Evolutionary conservation across 2,329 filamentous ascomycete species (phyloP).

Genomic region (Colletotrichum somersetense): DNA sequence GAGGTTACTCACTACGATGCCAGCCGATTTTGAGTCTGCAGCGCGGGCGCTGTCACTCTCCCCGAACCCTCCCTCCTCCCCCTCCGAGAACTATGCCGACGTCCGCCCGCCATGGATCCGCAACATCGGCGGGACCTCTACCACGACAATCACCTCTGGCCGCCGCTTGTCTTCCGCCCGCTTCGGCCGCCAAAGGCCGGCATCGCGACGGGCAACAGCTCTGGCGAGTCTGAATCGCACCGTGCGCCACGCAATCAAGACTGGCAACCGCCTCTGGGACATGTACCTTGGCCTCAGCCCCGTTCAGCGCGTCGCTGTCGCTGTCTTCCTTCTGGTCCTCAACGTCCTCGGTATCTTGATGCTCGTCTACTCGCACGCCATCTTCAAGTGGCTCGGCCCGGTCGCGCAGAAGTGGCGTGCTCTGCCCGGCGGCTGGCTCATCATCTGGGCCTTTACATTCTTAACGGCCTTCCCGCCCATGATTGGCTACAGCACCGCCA

Average conservation of each 20-base stretch:
- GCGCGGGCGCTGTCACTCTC: constrained; percentile 63
- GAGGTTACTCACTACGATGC: constrained; percentile 54
- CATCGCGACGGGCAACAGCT: constrained; percentile 35
- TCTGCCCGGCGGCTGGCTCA: constrained; percentile 76
- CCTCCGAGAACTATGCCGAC: constrained; percentile 53
- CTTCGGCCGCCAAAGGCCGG: constrained; percentile 46
- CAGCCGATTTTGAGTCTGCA: constrained; percentile 63
- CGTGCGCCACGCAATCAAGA: constrained; percentile 56
- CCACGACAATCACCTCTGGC: constrained; percentile 5
- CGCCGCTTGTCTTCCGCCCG: constrained; percentile 60
- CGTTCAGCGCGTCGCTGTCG: constrained; percentile 71
- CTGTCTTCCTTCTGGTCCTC: constrained; percentile 62
- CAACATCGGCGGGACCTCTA: constrained; percentile 42
- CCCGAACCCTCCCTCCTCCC: constrained; percentile 50
- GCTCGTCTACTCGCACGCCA: constrained; percentile 81
- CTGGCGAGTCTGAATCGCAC: constrained; percentile 54
- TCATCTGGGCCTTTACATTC: constrained; percentile 83
- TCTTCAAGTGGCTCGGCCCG: constrained; percentile 82
- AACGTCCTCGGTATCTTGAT: constrained; percentile 74
- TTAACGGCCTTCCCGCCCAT: constrained; percentile 86
- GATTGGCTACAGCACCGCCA: constrained; percentile 85
- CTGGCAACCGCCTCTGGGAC: constrained; percentile 59
- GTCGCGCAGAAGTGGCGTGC: constrained; percentile 82
- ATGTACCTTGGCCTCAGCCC: constrained; percentile 69
- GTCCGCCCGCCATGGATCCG: constrained; percentile 60